A percentile compares a stretch with the other conserved stretches of the same genome.
These are phyloP conservation scores for Penicillium soppii DNA, from an alignment of 495 filamentous ascomycete genomes.

Conservation along the genomic window DNA sequence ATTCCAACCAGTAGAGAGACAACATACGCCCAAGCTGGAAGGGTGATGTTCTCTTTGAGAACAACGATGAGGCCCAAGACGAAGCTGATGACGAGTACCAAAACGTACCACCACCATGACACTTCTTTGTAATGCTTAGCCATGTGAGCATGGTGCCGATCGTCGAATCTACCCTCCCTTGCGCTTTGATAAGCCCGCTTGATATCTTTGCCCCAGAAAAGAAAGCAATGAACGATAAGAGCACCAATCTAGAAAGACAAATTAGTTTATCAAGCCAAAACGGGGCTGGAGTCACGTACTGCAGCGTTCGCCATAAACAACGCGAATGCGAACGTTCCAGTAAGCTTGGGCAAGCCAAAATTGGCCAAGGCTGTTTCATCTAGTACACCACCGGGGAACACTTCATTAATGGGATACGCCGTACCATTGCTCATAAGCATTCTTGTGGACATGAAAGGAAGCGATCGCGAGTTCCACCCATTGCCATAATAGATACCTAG, in stretches of 20 bases:
- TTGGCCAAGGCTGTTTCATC: conserved; percentile 28
- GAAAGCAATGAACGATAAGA: conserved; percentile 29
- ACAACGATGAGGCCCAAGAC: conserved; percentile 48
- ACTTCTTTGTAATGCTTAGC: conserved; percentile 48
- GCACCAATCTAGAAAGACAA: conserved; percentile 29
- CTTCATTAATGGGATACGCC: conserved; percentile 24
- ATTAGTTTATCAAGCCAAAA: too few species aligned
- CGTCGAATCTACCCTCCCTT: conserved; percentile 26
- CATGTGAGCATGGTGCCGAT: conserved; percentile 49
- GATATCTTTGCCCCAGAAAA: conserved; percentile 41
- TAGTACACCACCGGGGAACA: conserved; percentile 38
- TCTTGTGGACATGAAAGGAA: conserved; percentile 30
- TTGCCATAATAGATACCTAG: conserved; percentile 30
- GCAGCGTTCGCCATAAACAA: conserved; percentile 36
- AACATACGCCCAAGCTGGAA: conserved; percentile 57
- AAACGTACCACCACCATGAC: conserved; percentile 56
- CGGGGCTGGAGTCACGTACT: conserved; percentile 13
- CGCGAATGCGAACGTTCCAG: conserved; percentile 39
- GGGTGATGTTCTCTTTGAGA: conserved; percentile 46
- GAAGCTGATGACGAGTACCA: conserved; percentile 45
- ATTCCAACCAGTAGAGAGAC: conserved; percentile 36
- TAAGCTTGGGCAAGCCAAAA: conserved; percentile 41
- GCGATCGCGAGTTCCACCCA: conserved; percentile 22
- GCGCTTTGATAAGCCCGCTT: conserved; percentile 26
- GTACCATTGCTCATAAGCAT: conserved; percentile 18